These are phyloP conservation scores for Aurantiochytrium sp. DNA, from an alignment of 108 stramenopile genomes.

Conservation along the genomic window DNA sequence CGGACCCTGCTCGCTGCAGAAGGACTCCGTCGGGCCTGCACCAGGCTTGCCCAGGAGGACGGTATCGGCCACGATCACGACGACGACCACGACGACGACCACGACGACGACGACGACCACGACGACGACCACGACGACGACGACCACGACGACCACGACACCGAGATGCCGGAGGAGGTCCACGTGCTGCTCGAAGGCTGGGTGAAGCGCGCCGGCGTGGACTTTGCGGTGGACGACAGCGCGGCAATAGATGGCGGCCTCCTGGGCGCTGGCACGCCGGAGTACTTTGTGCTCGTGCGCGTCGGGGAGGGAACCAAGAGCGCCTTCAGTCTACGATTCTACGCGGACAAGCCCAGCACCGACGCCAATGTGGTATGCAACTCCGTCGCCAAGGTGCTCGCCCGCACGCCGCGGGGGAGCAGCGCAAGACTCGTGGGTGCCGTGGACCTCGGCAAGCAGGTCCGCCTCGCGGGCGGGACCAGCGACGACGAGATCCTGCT, in stretches of 20 bases:
- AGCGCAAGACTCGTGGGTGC: background rate
- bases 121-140: too few relatives aligned
- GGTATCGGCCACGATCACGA: too few relatives aligned
- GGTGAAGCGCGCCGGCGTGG: background rate
- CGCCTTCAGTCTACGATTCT: background rate
- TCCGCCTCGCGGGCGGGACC: background rate
- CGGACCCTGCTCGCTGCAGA: too few relatives aligned
- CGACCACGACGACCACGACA: too few relatives aligned
- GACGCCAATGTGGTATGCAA: background rate
- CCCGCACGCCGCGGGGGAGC: background rate
- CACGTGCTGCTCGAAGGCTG: background rate
- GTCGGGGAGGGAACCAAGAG: background rate
- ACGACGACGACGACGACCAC: too few relatives aligned
- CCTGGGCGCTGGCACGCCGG: background rate
- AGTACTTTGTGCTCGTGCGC: background rate
- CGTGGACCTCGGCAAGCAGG: background rate
- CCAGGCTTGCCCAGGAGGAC: too few relatives aligned
- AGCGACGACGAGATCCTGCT: too few relatives aligned
- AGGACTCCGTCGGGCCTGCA: too few relatives aligned
- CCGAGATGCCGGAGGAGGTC: background rate
- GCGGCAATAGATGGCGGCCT: background rate
- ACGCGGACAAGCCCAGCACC: background rate
- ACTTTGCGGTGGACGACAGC: background rate
- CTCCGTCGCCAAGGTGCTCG: background rate
- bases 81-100: too few relatives aligned